Base-by-base conservation (phyloP, 2,329 filamentous ascomycete species). In the Reticulascus tulasneorum region DNA sequence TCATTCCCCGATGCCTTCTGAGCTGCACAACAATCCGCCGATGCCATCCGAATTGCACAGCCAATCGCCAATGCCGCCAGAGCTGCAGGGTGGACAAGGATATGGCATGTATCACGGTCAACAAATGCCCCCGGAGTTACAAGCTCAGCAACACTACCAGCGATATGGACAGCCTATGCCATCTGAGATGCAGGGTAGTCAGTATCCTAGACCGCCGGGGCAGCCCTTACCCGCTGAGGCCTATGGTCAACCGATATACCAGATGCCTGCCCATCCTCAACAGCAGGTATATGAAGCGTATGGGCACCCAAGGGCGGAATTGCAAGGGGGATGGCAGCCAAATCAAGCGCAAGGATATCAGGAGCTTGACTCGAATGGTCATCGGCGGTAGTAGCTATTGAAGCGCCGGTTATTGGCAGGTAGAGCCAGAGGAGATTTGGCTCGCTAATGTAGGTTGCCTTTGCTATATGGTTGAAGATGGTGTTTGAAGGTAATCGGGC, bases 341-440 rank as follows among this genome's bases (percentile, higher is more conserved):
- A 62, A 62, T 4, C 61, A 60, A 2, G 52, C 60, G 20, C 51
- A 58, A 16, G 42, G 48, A 8, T 59, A 58, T 29, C 56, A 65
- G 10, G 39, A 42, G 15, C 24, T 42, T 20, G 36, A 40, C 17
- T 33, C 13, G 6, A 19, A 22, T 2, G 23, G 29, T n/a, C 25
- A 28, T 12, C 37, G 31, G n/a, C 23, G 27, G 13, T 32, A 21
- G 20, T 7, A 15, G 15, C 13, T 29, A 18, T n/a, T n/a, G n/a
- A n/a, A n/a, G n/a, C n/a, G n/a, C n/a, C n/a, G n/a, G n/a, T n/a
- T n/a, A n/a, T n/a, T n/a, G n/a, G n/a, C n/a, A n/a, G n/a, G n/a
- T n/a, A n/a, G n/a, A n/a, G n/a, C n/a, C n/a, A n/a, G n/a, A n/a
- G n/a, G n/a, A n/a, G n/a, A n/a, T n/a, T n/a, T n/a, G n/a, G n/a